phyloP scores from a whole-genome alignment of 1,284 basidiomycete species.

The Marasmius fiardii region DNA sequence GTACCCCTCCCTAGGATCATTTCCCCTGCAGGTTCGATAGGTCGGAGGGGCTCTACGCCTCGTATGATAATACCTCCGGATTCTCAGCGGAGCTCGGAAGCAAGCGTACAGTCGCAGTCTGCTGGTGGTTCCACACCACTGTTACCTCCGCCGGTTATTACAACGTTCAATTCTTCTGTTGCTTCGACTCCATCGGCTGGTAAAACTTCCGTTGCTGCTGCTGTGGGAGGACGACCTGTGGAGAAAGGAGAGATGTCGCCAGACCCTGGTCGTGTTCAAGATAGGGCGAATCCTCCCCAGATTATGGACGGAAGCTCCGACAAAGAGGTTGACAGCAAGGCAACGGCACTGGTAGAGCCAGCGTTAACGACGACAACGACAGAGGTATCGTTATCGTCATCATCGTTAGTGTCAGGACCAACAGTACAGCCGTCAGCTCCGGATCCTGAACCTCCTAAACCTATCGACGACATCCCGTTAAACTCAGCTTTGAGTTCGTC shows the following conservation, averaged over 20 bases:
- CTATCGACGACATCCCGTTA: too few species aligned
- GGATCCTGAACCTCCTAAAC: too few species aligned
- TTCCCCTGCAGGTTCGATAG: constrained; percentile 19
- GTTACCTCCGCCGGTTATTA: neutral
- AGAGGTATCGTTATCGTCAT: too few species aligned
- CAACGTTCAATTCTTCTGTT: neutral
- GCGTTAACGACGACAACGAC: neutral
- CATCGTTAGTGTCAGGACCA: too few species aligned
- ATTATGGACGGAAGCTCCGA: too few species aligned
- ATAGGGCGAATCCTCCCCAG: neutral
- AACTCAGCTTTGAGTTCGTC: too few species aligned
- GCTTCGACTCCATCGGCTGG: neutral
- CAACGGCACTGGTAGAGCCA: neutral
- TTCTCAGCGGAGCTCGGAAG: neutral
- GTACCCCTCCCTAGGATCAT: constrained; percentile 20
- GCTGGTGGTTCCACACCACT: neutral
- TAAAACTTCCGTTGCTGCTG: neutral
- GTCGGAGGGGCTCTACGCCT: neutral
- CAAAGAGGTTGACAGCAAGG: too few species aligned
- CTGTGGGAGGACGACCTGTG: too few species aligned
- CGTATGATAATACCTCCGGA: neutral
- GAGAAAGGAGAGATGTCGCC: neutral
- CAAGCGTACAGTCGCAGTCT: neutral
- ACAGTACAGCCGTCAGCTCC: too few species aligned
- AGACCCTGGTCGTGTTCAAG: too few species aligned